These are phyloP conservation scores for Colletotrichum phormii DNA, from an alignment of 2,329 filamentous ascomycete genomes.

Conservation along the genomic window DNA sequence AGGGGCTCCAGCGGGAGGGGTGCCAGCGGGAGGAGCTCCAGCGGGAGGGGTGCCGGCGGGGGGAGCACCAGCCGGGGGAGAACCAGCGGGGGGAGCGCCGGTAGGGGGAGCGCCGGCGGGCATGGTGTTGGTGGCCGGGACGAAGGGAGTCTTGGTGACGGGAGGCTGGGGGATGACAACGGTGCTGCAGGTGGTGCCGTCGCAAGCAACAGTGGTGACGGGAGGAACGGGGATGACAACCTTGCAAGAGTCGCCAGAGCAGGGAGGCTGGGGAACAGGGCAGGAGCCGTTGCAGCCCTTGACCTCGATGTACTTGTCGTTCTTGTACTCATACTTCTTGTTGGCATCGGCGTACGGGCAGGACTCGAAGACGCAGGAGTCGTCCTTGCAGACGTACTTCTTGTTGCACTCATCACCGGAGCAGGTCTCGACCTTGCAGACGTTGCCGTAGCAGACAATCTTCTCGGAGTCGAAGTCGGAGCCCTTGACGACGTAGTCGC, in stretches of 20 bases:
- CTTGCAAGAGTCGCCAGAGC: constrained; percentile 45
- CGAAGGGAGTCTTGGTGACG: constrained; percentile 13
- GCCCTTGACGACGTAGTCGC: constrained; percentile 15
- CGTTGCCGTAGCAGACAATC: constrained; percentile 33
- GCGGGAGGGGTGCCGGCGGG: neutral
- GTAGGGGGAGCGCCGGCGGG: neutral
- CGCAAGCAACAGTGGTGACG: too few species aligned
- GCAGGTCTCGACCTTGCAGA: constrained; percentile 47
- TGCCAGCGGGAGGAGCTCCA: too few species aligned
- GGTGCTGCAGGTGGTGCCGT: neutral
- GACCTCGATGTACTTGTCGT: constrained; percentile 45
- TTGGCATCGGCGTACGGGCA: constrained; percentile 40
- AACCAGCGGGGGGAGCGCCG: neutral
- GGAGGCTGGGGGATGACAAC: constrained; percentile 42
- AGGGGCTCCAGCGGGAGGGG: neutral
- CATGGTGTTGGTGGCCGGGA: neutral
- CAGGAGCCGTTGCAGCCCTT: constrained; percentile 46
- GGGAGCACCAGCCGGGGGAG: neutral
- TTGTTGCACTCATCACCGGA: constrained; percentile 42
- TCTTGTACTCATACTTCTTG: constrained; percentile 49
- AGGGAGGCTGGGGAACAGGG: constrained; percentile 42
- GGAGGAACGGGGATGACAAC: too few species aligned
- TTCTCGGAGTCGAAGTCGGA: constrained; percentile 30
- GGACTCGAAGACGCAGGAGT: constrained; percentile 42
- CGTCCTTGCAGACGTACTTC: constrained; percentile 41